Base-by-base conservation (phyloP, 805 yeast genomes). In the Candida cerambycidarum region DNA sequence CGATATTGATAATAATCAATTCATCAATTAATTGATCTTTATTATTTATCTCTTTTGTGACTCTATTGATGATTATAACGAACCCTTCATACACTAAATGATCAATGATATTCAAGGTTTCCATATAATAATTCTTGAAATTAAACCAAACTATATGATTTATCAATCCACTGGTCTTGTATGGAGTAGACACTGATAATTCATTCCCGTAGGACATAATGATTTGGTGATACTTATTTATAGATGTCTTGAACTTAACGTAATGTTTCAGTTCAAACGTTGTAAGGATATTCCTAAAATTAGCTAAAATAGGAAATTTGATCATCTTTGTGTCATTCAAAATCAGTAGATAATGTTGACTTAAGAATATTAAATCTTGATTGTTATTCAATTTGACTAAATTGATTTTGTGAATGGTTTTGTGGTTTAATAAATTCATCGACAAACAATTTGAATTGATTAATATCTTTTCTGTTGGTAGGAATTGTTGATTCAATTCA, bases 141-240 rank as follows among this genome's bases (percentile, higher is more conserved):
- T 61, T 63, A 45, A 57, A 69, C 76, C 76, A 71, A 9, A 68
- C 44, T 4, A 65, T 54, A 41, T 69, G 74, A 43, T 64, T 64
- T 5, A 51, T 41, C 25, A 57, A 51, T 23, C 47, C 51, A 12
- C 51, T 51, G 11, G 53, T 23, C 12, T 52, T 51, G 23, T 46
- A 56, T 4, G 69, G 66, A 2, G 68, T 66, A 0, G 69, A 62
- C 7, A 66, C 43, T 0, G 67, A 43, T 9, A 66, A 29, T 24
- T 56, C 38, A 34, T 57, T 57, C 5, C 64, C 65, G 46, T 45
- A 63, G 1, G 67, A 51, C 4, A 65, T 54, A 3, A 62, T 50
- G 10, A 66, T 37, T 45, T 66, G 71, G 39, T 57, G 46, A 28
- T 24, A 44, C 11, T 21, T 31, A 41, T 57, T 63, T n/a, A 44